A percentile compares a stretch with the other conserved stretches of the same genome.
These are phyloP conservation scores for Termitomyces sp. DNA, from an alignment of 768 basidiomycete species.

Conservation along the genomic window DNA sequence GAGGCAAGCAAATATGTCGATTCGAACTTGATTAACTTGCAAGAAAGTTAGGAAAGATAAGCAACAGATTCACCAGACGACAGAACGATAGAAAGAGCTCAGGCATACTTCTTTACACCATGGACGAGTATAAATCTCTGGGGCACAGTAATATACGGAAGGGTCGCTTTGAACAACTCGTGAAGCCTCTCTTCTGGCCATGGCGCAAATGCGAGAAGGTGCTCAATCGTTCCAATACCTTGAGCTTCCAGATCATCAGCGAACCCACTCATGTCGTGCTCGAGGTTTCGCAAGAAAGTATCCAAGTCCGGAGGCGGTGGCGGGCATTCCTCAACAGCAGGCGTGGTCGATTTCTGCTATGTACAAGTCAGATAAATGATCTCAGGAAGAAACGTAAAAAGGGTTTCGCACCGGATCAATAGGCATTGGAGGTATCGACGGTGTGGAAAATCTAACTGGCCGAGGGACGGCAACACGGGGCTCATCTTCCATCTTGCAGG, in stretches of 20 bases:
- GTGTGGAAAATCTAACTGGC: not conserved
- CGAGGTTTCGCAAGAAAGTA: slow-evolving; percentile 2
- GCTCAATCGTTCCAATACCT: not conserved
- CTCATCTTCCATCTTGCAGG: not conserved
- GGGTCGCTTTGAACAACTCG: slow-evolving; percentile 1
- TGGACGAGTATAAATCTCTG: slow-evolving; percentile 9
- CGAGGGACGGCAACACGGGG: not conserved
- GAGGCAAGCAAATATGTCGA: not conserved
- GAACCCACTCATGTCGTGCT: slow-evolving; percentile 3
- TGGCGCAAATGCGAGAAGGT: slow-evolving; percentile 1
- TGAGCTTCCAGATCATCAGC: not conserved
- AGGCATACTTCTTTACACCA: not conserved
- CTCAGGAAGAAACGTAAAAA: not conserved
- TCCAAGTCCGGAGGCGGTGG: not conserved
- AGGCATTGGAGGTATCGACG: not conserved
- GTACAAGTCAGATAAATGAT: not conserved
- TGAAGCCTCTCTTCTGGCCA: slow-evolving; percentile 10
- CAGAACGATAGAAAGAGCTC: not conserved
- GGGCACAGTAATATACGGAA: not conserved
- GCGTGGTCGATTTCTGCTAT: not conserved
- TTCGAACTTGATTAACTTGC: not conserved
- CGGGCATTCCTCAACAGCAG: not conserved
- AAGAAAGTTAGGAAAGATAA: not conserved
- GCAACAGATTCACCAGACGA: not conserved
- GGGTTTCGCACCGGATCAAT: not conserved